phyloP scores from a whole-genome alignment of 2,329 filamentous ascomycete species.

The Penicillium sp. region DNA sequence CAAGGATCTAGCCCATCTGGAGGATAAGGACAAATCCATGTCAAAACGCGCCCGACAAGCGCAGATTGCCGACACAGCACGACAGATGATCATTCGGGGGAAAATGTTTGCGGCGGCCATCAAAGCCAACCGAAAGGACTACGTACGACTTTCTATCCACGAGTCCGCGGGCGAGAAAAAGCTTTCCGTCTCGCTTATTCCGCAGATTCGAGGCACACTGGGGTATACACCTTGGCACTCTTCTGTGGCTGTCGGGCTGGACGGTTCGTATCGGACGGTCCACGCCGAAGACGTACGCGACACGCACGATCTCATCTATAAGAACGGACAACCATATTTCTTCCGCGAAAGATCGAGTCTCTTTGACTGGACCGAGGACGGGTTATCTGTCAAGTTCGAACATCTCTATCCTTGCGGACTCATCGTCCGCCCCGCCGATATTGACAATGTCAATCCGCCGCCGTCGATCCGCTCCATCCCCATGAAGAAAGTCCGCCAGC shows the following conservation, averaged over 20 bases:
- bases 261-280: slow-evolving; percentile 26
- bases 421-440: slow-evolving; percentile 23
- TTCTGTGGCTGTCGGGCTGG: slow-evolving; percentile 31
- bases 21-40: slow-evolving; percentile 3
- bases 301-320: slow-evolving; percentile 48
- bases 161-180: slow-evolving; percentile 29
- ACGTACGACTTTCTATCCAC: slow-evolving; percentile 32
- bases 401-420: slow-evolving; percentile 47
- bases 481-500: slow-evolving; percentile 31
- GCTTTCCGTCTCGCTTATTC: slow-evolving; percentile 27
- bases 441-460: slow-evolving; percentile 21
- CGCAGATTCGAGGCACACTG: slow-evolving; percentile 22
- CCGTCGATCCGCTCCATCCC: slow-evolving; percentile 24
- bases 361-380: slow-evolving; percentile 43
- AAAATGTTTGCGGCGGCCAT: slow-evolving; percentile 32
- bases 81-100: slow-evolving; percentile 29
- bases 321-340: slow-evolving; percentile 48
- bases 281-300: slow-evolving; percentile 29
- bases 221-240: slow-evolving; percentile 38
- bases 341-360: slow-evolving; percentile 52
- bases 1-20: slow-evolving; percentile 26
- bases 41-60: slow-evolving; percentile 21
- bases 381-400: slow-evolving; percentile 37
- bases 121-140: slow-evolving; percentile 26
- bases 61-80: slow-evolving; percentile 22